Evolutionary conservation across 441 rosid species (phyloP), one percentile per base, ranked within the genome.

Genomic region (Erodium chrysanthum): DNA sequence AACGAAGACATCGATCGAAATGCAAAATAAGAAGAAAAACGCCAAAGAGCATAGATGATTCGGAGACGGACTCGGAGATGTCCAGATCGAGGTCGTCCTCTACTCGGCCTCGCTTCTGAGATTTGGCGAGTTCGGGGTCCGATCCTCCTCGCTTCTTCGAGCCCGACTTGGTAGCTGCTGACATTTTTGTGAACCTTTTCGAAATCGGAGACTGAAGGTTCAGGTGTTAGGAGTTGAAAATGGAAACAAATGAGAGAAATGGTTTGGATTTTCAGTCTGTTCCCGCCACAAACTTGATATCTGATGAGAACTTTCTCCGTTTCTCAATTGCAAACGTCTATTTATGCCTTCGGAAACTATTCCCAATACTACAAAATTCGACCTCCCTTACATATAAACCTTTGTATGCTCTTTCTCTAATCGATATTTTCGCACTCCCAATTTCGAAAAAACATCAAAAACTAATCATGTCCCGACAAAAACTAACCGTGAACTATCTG

Each of bases 231-330:
- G 15, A 5, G 10, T 35, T 5, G 50, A 11, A 6, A 17, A 52
- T 52, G 8, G 5, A 9, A 21, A 15, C n/a, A 7, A 54, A 20
- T 54, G 23, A 20, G 60, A 54, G 60, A 54, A 21, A 54, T 20
- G 23, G 60, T 54, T 18, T 52, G 22, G 59, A 2, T 52, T 17
- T 52, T 52, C 59, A 52, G 59, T 52, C 59, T 52, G 59, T 20
- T 54, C 60, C 60, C 60, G 60, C 60, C 23, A 54, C 22, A 54
- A 54, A 54, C 60, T 54, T 54, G 60, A 20, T 18, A 54, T 54
- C 12, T 0, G 11, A 54, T 54, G 60, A 54, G 14, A 44, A 44
- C 40, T 35, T 44, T 44, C 15, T 44, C 9, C 6, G 59, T 7
- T 54, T 18, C 60, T 18, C 60, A 18, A 54, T 54, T 54, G 22